Evolutionary conservation across 2,329 filamentous ascomycete genomes (phyloP), one percentile per base, ranked within the genome.

Genomic region (Fusarium guadeloupense): DNA sequence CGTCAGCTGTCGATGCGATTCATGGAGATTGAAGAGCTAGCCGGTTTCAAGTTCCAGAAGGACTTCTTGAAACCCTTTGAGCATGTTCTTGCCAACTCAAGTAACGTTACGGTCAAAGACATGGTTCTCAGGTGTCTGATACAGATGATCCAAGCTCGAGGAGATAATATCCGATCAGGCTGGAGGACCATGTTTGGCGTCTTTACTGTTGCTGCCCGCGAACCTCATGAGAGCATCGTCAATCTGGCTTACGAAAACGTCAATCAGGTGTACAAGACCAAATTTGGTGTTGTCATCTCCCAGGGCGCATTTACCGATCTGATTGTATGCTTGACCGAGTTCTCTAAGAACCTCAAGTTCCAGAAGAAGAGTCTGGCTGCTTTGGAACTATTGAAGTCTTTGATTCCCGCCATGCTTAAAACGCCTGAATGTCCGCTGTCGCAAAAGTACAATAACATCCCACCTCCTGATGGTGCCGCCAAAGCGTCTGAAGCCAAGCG

Each of bases 131-230:
- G 94, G 37, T 99, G 96, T 73, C 81, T 99, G 59, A 96, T 97
- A 52, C 96, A 99, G 76, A 99, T 99, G 96, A 97, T 99, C 41
- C 95, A 99, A 78, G 93, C 94, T 26, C 86, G 92, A 54, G 96
- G 96, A 6, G 91, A 97, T 76, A 98, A 98, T 68, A 99, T 99
- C 71, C 89, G 94, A 46, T 97, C 93, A 33, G 95, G 95, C 6
- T 99, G 95, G 95, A 90, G 95, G 73, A 98, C 96, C 17, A 99
- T 99, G 94, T 98, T 99, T 76, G 95, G 94, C 5, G 94, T 97
- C 25, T 99, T 99, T 72, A 97, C 94, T 2, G 93, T 98, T 31
- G 95, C 96, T 23, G 95, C 96, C 16, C 85, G 90, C 59, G 96
- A 98, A 72, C 92, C 91, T 14, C 93, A 97, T 72, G 95, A 99